Evolutionary conservation across 371 early-diverging fungal species (phyloP).

Genomic region (Mucor indicus): DNA sequence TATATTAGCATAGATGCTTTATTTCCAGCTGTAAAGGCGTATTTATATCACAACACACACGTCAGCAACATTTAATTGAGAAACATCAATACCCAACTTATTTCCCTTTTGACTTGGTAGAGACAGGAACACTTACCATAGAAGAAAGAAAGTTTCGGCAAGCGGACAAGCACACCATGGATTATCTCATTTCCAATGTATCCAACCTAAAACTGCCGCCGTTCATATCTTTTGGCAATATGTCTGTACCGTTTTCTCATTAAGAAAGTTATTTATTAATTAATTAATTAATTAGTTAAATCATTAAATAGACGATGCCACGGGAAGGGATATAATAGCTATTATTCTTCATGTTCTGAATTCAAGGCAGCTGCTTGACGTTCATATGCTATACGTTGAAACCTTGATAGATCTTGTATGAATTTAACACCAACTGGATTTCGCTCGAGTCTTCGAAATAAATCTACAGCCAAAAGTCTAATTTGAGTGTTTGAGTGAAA

Average conservation of each 20-base stretch:
- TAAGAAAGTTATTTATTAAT: no score
- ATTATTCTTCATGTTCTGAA: no score
- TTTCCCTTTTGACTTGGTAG: constrained; percentile 66
- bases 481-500: constrained; percentile 70
- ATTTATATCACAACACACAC: constrained; percentile 48
- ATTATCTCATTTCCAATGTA: no score
- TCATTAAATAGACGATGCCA: no score
- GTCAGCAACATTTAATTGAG: constrained; percentile 64
- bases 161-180: no score
- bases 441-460: constrained; percentile 63
- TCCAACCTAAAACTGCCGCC: no score
- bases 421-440: constrained; percentile 57
- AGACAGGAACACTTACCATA: constrained; percentile 46
- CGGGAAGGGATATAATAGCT: no score
- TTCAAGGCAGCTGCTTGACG: constrained; percentile 19
- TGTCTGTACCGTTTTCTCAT: no score
- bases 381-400: constrained; percentile 45
- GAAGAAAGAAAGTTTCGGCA: constrained; percentile 33
- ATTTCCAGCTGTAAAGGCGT: constrained; percentile 59
- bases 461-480: constrained; percentile 59
- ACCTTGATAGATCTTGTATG: constrained; percentile 38
- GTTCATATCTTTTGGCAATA: no score
- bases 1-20: constrained; percentile 63
- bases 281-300: no score
- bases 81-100: constrained; percentile 62